These are phyloP conservation scores for Raffaelea deltoideospora DNA, from an alignment of 2,329 filamentous ascomycete genomes.

Conservation along the genomic window DNA sequence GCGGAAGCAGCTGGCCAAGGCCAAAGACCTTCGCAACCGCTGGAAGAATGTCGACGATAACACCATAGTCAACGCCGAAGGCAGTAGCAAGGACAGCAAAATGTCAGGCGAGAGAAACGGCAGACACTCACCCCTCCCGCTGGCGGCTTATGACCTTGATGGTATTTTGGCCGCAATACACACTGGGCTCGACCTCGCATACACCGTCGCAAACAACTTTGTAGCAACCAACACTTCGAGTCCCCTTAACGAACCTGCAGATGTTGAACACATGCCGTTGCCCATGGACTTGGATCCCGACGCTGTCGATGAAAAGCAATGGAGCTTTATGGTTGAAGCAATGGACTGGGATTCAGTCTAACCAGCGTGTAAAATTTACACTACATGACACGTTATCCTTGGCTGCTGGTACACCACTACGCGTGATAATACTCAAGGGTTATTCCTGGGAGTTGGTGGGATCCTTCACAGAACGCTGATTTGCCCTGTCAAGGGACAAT, in stretches of 20 bases:
- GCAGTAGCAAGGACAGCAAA: constrained; percentile 1
- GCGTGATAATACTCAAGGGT: too few species aligned
- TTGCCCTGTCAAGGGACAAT: too few species aligned
- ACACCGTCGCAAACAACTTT: constrained; percentile 31
- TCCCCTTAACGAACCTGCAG: not conserved
- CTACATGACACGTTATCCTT: too few species aligned
- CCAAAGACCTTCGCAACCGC: constrained; percentile 55
- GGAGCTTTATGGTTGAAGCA: constrained; percentile 42
- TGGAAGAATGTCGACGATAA: constrained; percentile 53
- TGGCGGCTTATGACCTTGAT: constrained; percentile 47
- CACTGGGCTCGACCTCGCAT: constrained; percentile 42
- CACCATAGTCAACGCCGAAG: constrained; percentile 12
- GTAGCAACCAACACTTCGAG: constrained; percentile 13
- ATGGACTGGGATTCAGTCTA: constrained; percentile 15
- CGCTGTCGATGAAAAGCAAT: constrained; percentile 25
- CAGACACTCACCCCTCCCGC: constrained; percentile 16
- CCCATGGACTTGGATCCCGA: constrained; percentile 10
- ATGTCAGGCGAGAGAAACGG: not conserved
- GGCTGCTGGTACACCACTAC: too few species aligned
- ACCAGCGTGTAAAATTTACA: too few species aligned
- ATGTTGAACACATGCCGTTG: constrained; percentile 1
- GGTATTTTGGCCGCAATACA: constrained; percentile 43
- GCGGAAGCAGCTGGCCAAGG: constrained; percentile 41
- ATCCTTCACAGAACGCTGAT: too few species aligned
- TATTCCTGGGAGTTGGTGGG: too few species aligned